These are phyloP conservation scores for Ceratobasidium sp. DNA, from an alignment of 1,284 basidiomycete species.

Conservation along the genomic window DNA sequence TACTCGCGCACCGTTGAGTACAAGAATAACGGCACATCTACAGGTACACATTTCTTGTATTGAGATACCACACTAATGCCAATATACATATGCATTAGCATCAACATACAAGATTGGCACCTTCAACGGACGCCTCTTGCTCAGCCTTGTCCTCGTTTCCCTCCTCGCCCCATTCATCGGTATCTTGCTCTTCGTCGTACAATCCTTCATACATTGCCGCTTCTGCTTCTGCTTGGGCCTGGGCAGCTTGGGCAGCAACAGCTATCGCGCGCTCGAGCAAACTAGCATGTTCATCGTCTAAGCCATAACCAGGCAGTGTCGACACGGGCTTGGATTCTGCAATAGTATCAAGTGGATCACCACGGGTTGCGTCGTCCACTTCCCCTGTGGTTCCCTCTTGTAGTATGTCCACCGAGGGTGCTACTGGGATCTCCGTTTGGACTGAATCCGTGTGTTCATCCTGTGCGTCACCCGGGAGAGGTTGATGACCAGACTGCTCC, in stretches of 20 bases:
- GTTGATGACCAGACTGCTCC: not conserved
- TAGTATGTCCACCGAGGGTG: not conserved
- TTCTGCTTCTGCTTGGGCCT: constrained; percentile 41
- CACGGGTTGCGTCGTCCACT: not conserved
- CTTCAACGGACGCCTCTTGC: not conserved
- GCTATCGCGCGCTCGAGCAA: constrained; percentile 41
- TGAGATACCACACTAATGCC: too few relatives aligned
- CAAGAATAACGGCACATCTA: not conserved
- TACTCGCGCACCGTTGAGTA: not conserved
- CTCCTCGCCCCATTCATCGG: constrained; percentile 29
- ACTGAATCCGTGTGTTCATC: not conserved
- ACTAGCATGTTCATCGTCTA: constrained; percentile 39
- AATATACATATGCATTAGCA: not conserved
- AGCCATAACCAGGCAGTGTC: constrained; percentile 34
- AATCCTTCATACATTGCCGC: constrained; percentile 37
- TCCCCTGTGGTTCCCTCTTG: not conserved
- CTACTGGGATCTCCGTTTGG: not conserved
- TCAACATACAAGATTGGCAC: constrained; percentile 13
- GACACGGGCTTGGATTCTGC: constrained; percentile 2
- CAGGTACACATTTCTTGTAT: not conserved
- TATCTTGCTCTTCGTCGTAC: constrained; percentile 23
- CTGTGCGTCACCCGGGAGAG: not conserved
- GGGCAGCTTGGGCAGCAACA: constrained; percentile 39
- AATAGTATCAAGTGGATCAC: not conserved
- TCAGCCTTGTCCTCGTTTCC: constrained; percentile 6